Percentiles rank a stretch among this genome's conserved stretches.
Conservation (phyloP, 306 rosid species). For the Datisca glomerata region DNA sequence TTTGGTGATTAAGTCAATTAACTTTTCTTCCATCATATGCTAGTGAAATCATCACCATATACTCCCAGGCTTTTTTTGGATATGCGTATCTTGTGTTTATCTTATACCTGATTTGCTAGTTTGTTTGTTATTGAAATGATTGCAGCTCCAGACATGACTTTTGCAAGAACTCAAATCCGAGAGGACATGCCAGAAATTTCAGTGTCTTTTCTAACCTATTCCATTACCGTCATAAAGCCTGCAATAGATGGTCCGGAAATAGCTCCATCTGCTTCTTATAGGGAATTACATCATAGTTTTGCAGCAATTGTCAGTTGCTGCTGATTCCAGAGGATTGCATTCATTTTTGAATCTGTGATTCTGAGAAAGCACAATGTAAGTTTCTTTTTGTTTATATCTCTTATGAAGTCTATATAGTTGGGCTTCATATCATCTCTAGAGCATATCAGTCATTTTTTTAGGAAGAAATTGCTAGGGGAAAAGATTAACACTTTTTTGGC, state of each 20-base stretch:
- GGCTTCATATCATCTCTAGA: no score
- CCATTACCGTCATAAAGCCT: slow-evolving; percentile 53
- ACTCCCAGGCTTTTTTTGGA: neutral
- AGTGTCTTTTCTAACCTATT: slow-evolving; percentile 28
- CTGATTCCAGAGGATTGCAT: neutral
- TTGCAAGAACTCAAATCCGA: slow-evolving; percentile 13
- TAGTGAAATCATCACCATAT: no score
- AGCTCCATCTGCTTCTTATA: slow-evolving; percentile 6
- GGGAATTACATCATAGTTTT: slow-evolving; percentile 8
- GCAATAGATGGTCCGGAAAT: slow-evolving; percentile 38
- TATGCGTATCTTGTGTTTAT: neutral
- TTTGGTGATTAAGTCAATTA: neutral
- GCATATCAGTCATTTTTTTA: no score
- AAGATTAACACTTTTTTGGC: no score
- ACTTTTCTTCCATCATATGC: no score
- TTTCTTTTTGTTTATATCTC: neutral
- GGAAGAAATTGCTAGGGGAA: no score
- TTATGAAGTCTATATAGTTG: no score
- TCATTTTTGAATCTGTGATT: neutral
- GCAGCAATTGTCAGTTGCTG: neutral
- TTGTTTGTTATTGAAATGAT: neutral
- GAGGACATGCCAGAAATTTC: slow-evolving; percentile 34
- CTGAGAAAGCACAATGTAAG: neutral
- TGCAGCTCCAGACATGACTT: slow-evolving; percentile 44
- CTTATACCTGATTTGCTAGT: neutral